A percentile compares a stretch with the other conserved stretches of the same genome.
phyloP scores from a whole-genome alignment of 441 rosid species.

The Caryocar brasiliense region DNA sequence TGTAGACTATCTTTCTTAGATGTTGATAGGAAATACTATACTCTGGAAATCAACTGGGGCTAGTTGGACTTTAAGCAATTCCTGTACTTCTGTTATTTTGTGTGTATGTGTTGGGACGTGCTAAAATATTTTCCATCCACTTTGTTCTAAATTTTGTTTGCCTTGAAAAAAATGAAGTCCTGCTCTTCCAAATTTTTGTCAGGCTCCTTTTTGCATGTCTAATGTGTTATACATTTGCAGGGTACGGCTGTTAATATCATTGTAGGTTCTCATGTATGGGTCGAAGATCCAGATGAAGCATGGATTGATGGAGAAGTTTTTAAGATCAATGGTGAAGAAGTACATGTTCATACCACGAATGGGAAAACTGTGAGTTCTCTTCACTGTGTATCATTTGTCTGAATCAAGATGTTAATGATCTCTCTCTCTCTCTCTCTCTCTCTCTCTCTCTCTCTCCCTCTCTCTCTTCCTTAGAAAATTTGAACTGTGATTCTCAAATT shows the following conservation, averaged over 20 bases:
- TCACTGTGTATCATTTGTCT: background rate
- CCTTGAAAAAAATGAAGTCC: no score
- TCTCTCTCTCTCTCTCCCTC: background rate
- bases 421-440: background rate
- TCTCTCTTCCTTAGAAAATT: no score
- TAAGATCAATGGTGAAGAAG: constrained; percentile 64
- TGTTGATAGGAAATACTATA: no score
- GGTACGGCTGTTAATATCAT: constrained; percentile 79
- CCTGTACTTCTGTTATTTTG: no score
- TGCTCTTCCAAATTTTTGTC: background rate
- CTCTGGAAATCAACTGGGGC: no score
- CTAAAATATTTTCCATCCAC: no score
- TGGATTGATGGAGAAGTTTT: constrained; percentile 94
- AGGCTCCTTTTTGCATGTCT: constrained; percentile 2
- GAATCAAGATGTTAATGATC: background rate
- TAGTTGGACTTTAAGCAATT: no score
- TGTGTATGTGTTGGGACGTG: no score
- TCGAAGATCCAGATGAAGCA: constrained; percentile 75
- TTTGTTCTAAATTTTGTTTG: no score
- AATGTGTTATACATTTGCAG: constrained; percentile 32
- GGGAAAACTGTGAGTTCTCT: constrained; percentile 69
- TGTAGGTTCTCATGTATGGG: constrained; percentile 98
- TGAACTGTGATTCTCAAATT: constrained; percentile 1
- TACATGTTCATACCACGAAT: constrained; percentile 51
- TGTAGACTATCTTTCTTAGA: no score